These are phyloP conservation scores for Rhodamnia argentea DNA, from an alignment of 345 rosid species.

Conservation along the genomic window DNA sequence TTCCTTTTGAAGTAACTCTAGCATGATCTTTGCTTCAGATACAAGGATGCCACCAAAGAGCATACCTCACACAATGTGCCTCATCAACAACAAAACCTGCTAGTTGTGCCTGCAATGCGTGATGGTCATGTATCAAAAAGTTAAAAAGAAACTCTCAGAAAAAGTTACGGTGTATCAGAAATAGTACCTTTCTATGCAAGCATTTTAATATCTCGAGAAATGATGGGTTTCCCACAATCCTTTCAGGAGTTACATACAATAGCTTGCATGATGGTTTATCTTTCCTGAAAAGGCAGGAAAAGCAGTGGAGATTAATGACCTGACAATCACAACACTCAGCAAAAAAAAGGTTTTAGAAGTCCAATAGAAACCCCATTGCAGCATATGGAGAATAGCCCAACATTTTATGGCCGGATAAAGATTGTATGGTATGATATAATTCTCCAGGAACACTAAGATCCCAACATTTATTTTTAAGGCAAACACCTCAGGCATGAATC, in stretches of 20 bases:
- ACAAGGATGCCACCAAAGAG: neutral
- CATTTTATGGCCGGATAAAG: neutral
- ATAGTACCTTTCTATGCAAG: conserved; percentile 54
- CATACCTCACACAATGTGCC: conserved; percentile 90
- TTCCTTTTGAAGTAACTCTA: neutral
- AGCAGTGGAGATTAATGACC: neutral
- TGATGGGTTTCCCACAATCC: conserved; percentile 60
- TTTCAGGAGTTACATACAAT: conserved; percentile 88
- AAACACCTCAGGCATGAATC: neutral
- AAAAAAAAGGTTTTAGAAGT: neutral
- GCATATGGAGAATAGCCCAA: neutral
- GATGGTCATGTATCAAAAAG: neutral
- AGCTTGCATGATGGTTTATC: conserved; percentile 88
- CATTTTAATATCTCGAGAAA: conserved; percentile 56
- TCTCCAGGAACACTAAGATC: neutral
- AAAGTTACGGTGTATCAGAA: neutral
- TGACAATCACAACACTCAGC: neutral
- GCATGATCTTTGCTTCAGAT: neutral
- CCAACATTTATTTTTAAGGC: neutral
- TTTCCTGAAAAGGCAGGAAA: conserved; percentile 17
- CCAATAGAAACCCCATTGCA: neutral
- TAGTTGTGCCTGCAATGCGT: conserved; percentile 39
- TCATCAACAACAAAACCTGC: conserved; percentile 91
- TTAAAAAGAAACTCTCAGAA: neutral
- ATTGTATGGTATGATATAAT: neutral